These are phyloP conservation scores for Omphalotus olearius DNA, from an alignment of 1,284 basidiomycete species.

Conservation along the genomic window DNA sequence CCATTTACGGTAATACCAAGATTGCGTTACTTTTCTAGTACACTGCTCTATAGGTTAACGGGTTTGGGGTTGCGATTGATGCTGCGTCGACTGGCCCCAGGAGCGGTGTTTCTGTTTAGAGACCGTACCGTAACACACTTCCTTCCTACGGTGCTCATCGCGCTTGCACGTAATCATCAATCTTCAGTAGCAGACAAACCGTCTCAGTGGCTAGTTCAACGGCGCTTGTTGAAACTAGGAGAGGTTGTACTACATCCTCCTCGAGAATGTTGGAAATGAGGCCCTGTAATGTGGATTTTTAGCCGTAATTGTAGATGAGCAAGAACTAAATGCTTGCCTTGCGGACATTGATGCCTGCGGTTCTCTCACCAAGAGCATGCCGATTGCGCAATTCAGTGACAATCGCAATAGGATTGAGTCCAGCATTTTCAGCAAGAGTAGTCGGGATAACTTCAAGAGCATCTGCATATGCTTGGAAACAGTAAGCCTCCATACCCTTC, in stretches of 20 bases:
- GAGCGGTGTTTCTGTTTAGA: no score
- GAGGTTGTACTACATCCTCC: slow-evolving; percentile 96
- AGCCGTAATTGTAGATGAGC: neutral
- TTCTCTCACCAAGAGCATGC: slow-evolving; percentile 92
- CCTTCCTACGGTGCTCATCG: slow-evolving; percentile 34
- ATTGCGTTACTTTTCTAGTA: slow-evolving; percentile 4
- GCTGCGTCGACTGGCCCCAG: no score
- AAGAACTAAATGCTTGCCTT: slow-evolving; percentile 54
- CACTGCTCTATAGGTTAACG: neutral
- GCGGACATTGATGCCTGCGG: slow-evolving; percentile 97
- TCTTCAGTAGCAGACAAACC: slow-evolving; percentile 93
- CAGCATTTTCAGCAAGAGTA: slow-evolving; percentile 97
- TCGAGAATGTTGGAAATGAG: slow-evolving; percentile 95
- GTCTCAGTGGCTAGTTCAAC: slow-evolving; percentile 96
- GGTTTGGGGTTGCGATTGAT: no score
- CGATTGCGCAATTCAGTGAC: slow-evolving; percentile 97
- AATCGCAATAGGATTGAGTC: slow-evolving; percentile 96
- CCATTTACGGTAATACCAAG: neutral
- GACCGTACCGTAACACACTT: no score
- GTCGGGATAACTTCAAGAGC: slow-evolving; percentile 98
- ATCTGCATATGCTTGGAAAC: slow-evolving; percentile 98
- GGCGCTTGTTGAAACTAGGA: slow-evolving; percentile 94
- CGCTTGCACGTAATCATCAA: slow-evolving; percentile 91
- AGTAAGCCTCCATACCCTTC: slow-evolving; percentile 98
- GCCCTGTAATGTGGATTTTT: slow-evolving; percentile 48